Conservation (phyloP, 768 basidiomycete species). For the Suillus subaureus region DNA sequence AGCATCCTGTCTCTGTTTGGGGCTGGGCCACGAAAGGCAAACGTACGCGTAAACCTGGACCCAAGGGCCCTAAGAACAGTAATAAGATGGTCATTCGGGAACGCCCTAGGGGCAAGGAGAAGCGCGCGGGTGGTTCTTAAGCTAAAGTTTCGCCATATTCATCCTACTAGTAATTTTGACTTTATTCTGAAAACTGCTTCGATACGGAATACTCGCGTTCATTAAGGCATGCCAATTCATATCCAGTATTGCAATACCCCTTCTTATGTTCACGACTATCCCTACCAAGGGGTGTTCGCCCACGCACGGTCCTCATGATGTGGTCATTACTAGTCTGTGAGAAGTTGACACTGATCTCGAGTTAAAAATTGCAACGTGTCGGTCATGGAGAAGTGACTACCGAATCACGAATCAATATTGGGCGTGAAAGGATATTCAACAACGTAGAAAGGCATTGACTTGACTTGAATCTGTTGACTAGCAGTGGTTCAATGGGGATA, state of each 20-base stretch:
- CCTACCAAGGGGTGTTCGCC: not conserved
- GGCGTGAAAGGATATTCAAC: not conserved
- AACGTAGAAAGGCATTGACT: not conserved
- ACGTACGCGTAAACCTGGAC: constrained; percentile 90
- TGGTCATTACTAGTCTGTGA: not conserved
- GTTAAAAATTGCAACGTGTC: not conserved
- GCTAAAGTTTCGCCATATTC: constrained; percentile 7
- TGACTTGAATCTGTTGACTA: not conserved
- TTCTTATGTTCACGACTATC: not conserved
- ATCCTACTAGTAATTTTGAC: not conserved
- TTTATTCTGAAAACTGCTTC: not conserved
- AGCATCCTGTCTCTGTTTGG: constrained; percentile 89
- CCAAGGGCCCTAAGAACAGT: constrained; percentile 86
- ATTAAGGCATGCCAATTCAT: not conserved
- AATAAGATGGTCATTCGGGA: constrained; percentile 90
- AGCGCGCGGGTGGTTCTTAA: constrained; percentile 27
- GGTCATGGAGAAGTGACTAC: not conserved
- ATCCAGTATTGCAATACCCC: not conserved
- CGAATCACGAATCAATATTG: not conserved
- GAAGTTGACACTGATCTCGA: not conserved
- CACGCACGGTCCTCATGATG: not conserved
- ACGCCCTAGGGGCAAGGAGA: constrained; percentile 74
- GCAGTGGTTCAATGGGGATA: constrained; percentile 1
- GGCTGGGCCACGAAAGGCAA: constrained; percentile 93
- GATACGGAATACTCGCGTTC: not conserved